Conservation (phyloP, 2,329 filamentous ascomycete species). For the Penicillium sp. region DNA sequence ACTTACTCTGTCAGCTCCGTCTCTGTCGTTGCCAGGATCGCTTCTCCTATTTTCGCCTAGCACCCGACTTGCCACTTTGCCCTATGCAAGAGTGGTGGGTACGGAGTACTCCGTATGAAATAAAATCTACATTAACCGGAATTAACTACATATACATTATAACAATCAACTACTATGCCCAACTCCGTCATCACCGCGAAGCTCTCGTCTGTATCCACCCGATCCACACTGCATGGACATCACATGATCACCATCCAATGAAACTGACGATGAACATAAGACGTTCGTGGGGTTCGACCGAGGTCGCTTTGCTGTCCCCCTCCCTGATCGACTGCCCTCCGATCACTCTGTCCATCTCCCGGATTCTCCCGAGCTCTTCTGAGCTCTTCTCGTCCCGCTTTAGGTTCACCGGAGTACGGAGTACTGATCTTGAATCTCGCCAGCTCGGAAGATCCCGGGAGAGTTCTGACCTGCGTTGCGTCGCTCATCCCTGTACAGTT, state of each 20-base stretch:
- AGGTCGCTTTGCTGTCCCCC: background rate
- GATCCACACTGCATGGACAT: slow-evolving; percentile 14
- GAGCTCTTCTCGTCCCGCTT: background rate
- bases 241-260: slow-evolving; percentile 31
- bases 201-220: too few species aligned
- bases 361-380: background rate
- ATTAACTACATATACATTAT: background rate
- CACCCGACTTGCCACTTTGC: background rate
- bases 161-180: too few species aligned
- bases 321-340: background rate
- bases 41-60: slow-evolving; percentile 22
- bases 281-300: background rate
- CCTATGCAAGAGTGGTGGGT: too few species aligned
- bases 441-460: background rate
- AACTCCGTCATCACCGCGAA: too few species aligned
- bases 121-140: background rate
- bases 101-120: background rate
- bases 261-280: slow-evolving; percentile 12
- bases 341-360: background rate
- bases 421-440: too few species aligned
- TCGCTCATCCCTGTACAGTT: background rate
- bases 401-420: background rate
- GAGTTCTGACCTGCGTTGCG: background rate
- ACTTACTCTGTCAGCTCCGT: too few species aligned
- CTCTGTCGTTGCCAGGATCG: too few species aligned